Conservation (phyloP, 179 eudicot species). For the Vitellaria paradoxa region DNA sequence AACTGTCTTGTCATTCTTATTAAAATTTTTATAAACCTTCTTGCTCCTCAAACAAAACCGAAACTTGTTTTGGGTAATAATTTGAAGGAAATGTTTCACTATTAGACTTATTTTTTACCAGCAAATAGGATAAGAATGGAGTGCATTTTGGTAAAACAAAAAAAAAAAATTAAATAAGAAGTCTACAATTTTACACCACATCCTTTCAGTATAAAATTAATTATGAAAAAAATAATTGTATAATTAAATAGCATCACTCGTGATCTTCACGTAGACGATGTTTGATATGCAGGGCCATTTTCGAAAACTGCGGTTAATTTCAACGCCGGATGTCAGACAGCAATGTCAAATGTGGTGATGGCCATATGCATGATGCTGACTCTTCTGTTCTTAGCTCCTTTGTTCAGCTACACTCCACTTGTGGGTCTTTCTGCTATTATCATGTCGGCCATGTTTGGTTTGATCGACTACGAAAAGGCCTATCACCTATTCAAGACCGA, state of each 20-base stretch:
- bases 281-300: constrained; percentile 64
- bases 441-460: constrained; percentile 86
- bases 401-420: constrained; percentile 82
- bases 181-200: too few species aligned
- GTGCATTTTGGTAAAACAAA: too few species aligned
- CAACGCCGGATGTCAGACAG: constrained; percentile 76
- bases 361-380: constrained; percentile 67
- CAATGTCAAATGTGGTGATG: constrained; percentile 80
- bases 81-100: not conserved
- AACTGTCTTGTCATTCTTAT: not conserved
- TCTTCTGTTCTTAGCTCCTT: constrained; percentile 70
- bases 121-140: too few species aligned
- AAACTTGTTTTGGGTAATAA: not conserved
- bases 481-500: constrained; percentile 69
- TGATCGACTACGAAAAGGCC: constrained; percentile 61
- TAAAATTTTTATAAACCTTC: too few species aligned
- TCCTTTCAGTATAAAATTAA: too few species aligned
- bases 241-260: too few species aligned
- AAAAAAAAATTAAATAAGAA: too few species aligned
- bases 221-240: too few species aligned
- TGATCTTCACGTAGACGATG: not conserved
- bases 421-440: constrained; percentile 93
- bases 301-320: constrained; percentile 88
- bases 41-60: not conserved
- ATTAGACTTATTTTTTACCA: too few species aligned